Base-by-base conservation (phyloP, 176 grass and related monocot species). In the Bolboschoenus planiculmis region DNA sequence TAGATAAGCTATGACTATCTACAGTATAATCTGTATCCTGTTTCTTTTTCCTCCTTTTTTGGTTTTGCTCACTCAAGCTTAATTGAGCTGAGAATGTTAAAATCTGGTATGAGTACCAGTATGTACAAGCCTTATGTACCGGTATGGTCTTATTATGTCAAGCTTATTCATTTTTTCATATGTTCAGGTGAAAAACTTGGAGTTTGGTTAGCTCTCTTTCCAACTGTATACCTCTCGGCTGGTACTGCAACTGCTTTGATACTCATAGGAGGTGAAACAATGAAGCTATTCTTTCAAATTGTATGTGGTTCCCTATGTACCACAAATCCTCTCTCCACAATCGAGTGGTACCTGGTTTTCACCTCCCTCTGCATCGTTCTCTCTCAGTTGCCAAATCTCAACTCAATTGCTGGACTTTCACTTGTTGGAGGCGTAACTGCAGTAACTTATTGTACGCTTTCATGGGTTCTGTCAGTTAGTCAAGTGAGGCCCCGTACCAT, bases 321-420 rank as follows among this genome's bases (percentile, higher is more conserved):
- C 0, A 82, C 90, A 4, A 93, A 89, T 23, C 95, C 92, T 10
- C 93, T 98, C 77, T 88, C 95, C 2, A 98, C 95, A 0, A 86
- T 98, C 0, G 95, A 98, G 79, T 98, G 95, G 95, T 98, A 98
- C 85, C 85, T 98, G 75, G 95, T 98, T 34, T 98, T 98, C 83
- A 95, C 92, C 72, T 90, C 90, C 24, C 83, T 98, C 56, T 89
- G 92, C 59, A 81, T 98, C 35, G 83, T 98, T 81, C 95, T 98
- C 27, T 98, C 95, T 53, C 95, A 98, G 84, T 92, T 98, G 83
- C 95, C 95, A 55, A 98, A 98, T 84, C 92, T 98, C 54, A 98
- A 98, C 58, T 98, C 95, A 4, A 98, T 98, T 21, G 95, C 95
- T 48, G 95, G 95, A 40, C 85, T 98, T 73, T 98, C 95, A 0